A percentile compares a stretch with the other conserved stretches of the same genome.
Evolutionary conservation across 2,329 filamentous ascomycete genomes (phyloP).

Genomic region (Drechslerella dactyloides): DNA sequence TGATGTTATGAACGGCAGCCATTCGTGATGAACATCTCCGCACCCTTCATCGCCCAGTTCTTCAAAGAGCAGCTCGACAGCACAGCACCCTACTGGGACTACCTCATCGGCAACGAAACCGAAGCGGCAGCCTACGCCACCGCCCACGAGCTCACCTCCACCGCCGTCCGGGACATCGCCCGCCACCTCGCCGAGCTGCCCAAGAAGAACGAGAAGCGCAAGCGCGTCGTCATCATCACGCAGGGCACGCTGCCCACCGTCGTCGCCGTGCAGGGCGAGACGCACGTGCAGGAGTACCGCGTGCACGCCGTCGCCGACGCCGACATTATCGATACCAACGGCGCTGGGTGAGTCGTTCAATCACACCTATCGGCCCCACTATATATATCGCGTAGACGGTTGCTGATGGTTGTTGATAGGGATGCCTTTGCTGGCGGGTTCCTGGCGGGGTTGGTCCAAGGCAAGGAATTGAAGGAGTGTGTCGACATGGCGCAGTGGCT

Average conservation of each 20-base stretch:
- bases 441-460: slow-evolving; percentile 84
- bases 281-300: slow-evolving; percentile 72
- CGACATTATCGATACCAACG: slow-evolving; percentile 93
- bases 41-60: slow-evolving; percentile 94
- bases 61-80: slow-evolving; percentile 95
- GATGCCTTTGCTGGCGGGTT: slow-evolving; percentile 97
- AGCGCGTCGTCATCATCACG: slow-evolving; percentile 87
- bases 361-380: not conserved
- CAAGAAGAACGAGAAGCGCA: slow-evolving; percentile 86
- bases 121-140: slow-evolving; percentile 89
- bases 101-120: slow-evolving; percentile 94
- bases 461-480: slow-evolving; percentile 76
- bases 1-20: not conserved
- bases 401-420: slow-evolving; percentile 58
- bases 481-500: slow-evolving; percentile 97
- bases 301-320: slow-evolving; percentile 78
- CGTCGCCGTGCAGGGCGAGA: slow-evolving; percentile 75
- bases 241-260: slow-evolving; percentile 92
- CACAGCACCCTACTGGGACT: slow-evolving; percentile 89
- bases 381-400: not conserved
- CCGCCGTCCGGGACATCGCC: slow-evolving; percentile 82
- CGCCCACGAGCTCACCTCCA: slow-evolving; percentile 74
- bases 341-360: slow-evolving; percentile 70
- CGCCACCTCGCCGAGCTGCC: slow-evolving; percentile 83
- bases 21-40: slow-evolving; percentile 76